A percentile compares a stretch with the other conserved stretches of the same genome.
These are phyloP conservation scores for Apodospora peruviana DNA, from an alignment of 495 filamentous ascomycete genomes.

Conservation along the genomic window DNA sequence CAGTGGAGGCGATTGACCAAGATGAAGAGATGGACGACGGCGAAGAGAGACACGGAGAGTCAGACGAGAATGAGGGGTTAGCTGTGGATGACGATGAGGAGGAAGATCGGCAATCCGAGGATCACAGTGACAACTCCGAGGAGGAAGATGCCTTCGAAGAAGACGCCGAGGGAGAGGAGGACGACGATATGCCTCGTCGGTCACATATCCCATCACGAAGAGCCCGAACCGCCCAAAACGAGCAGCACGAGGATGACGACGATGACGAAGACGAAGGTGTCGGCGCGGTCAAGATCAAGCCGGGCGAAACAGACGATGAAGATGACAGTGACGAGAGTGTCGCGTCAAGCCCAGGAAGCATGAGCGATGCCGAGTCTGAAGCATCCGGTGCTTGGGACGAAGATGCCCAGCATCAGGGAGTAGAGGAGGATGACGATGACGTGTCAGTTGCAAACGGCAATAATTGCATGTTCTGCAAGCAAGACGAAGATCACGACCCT, in stretches of 20 bases:
- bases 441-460: conserved; percentile 53
- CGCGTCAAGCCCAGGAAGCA: conserved; percentile 14
- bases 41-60: conserved; percentile 31
- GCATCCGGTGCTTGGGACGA: conserved; percentile 51
- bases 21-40: conserved; percentile 48
- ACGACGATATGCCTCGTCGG: conserved; percentile 17
- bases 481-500: conserved; percentile 82
- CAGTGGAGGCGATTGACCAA: conserved; percentile 44
- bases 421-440: conserved; percentile 61
- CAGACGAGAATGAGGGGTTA: conserved; percentile 24
- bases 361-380: conserved; percentile 35
- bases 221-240: conserved; percentile 25
- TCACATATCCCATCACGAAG: conserved; percentile 26
- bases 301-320: conserved; percentile 44
- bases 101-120: conserved; percentile 27
- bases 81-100: conserved; percentile 22
- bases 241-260: conserved; percentile 38
- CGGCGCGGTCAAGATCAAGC: conserved; percentile 67
- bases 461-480: conserved; percentile 70
- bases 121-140: conserved; percentile 30
- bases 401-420: conserved; percentile 62
- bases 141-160: conserved; percentile 37
- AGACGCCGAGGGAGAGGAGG: conserved; percentile 40
- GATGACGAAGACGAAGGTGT: conserved; percentile 58
- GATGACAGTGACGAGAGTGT: conserved; percentile 23